These are phyloP conservation scores for Austroboletus novae-zelandiae DNA, from an alignment of 1,284 basidiomycete genomes.

Conservation along the genomic window DNA sequence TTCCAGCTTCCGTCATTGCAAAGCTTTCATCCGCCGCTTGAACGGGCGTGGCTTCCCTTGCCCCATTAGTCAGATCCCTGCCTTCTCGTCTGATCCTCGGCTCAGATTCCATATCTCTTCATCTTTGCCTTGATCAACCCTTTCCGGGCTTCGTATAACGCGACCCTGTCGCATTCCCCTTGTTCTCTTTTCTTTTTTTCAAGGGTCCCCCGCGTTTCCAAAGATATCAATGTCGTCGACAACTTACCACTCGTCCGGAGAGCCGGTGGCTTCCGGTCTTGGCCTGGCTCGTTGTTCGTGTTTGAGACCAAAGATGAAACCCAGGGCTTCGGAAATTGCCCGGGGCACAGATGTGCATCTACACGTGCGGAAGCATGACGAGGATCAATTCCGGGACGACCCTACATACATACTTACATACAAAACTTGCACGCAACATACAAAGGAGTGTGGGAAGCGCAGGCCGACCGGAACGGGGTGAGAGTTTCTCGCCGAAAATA, in stretches of 20 bases:
- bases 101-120: conserved; percentile 16
- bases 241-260: background rate
- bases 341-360: background rate
- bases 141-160: background rate
- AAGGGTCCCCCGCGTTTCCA: background rate
- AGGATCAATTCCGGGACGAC: background rate
- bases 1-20: conserved; percentile 26
- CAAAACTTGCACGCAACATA: too few relatives aligned
- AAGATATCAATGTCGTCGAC: background rate
- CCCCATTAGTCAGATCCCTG: conserved; percentile 15
- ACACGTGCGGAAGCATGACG: background rate
- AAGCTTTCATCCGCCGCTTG: conserved; percentile 25
- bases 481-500: background rate
- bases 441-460: background rate
- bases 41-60: conserved; percentile 15
- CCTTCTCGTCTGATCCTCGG: conserved; percentile 20
- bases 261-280: background rate
- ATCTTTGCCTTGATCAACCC: conserved; percentile 9
- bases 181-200: background rate
- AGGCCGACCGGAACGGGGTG: background rate
- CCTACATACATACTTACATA: too few relatives aligned
- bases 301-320: background rate
- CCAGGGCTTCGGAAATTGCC: background rate
- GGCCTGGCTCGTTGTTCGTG: background rate
- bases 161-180: conserved; percentile 2